phyloP scores from a whole-genome alignment of 2,329 filamentous ascomycete genomes.

The Davidsoniella virescens region DNA sequence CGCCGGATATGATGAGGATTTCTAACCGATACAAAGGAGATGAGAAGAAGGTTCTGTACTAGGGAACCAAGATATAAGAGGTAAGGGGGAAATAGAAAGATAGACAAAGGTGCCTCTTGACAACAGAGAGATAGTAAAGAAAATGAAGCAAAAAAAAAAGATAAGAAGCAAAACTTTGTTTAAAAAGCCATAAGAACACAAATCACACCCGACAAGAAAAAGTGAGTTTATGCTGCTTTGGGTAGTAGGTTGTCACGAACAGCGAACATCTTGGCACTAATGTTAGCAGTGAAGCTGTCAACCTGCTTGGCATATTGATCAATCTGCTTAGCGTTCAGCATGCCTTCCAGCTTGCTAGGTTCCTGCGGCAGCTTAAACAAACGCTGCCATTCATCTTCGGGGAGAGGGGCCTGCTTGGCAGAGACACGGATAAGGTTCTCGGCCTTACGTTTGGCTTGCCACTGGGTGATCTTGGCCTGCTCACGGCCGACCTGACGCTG shows the following conservation, averaged over 20 bases:
- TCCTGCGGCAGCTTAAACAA: conserved; percentile 96
- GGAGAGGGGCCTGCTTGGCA: conserved; percentile 75
- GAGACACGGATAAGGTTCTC: conserved; percentile 77
- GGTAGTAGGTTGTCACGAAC: conserved; percentile 57
- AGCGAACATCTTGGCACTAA: conserved; percentile 96
- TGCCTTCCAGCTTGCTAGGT: conserved; percentile 79
- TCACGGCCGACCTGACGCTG: conserved; percentile 85
- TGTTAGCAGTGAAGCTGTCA: conserved; percentile 82
- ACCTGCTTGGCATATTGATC: conserved; percentile 97
- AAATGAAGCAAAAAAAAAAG: conserved; percentile 19
- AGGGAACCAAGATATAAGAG: conserved; percentile 5
- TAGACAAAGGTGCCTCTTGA: conserved; percentile 7
- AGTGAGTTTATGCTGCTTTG: conserved; percentile 21
- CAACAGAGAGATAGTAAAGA: conserved; percentile 16
- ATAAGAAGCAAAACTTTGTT: conserved; percentile 16
- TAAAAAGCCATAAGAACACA: conserved; percentile 11
- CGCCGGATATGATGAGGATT: too few relatives aligned
- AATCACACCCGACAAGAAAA: not conserved
- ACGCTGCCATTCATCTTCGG: conserved; percentile 96
- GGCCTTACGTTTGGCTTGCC: conserved; percentile 91
- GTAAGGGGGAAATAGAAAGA: conserved; percentile 17
- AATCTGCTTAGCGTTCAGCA: conserved; percentile 89
- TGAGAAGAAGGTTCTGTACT: too few relatives aligned
- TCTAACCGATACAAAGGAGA: too few relatives aligned
- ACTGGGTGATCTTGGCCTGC: conserved; percentile 89